Evolutionary conservation across 2,329 filamentous ascomycete species (phyloP).

Genomic region (Aspergillus fischeri): DNA sequence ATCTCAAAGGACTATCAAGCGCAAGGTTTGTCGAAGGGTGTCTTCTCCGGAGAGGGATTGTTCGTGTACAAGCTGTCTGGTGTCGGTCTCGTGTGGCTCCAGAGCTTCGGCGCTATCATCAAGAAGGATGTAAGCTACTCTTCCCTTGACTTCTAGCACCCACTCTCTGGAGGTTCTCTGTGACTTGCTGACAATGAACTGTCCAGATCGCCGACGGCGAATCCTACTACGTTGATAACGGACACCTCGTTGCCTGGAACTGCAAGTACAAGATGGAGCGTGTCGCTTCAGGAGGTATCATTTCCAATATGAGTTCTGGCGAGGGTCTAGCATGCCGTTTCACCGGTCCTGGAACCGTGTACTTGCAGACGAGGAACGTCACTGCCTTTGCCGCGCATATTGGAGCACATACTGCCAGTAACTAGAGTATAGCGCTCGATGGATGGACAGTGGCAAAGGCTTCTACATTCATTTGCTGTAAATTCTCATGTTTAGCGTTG

Average conservation of each 20-base stretch:
- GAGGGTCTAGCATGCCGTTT: constrained; percentile 96
- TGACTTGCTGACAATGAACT: background rate
- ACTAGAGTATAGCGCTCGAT: constrained; percentile 7
- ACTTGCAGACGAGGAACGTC: constrained; percentile 87
- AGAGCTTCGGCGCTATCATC: constrained; percentile 92
- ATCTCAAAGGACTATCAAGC: constrained; percentile 82
- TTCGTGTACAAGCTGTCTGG: constrained; percentile 87
- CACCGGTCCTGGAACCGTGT: constrained; percentile 82
- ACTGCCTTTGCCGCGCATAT: constrained; percentile 57
- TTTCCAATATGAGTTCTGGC: constrained; percentile 75
- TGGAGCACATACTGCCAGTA: constrained; percentile 35
- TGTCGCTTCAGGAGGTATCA: constrained; percentile 82
- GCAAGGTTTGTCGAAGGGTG: constrained; percentile 80
- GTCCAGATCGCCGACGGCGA: constrained; percentile 57
- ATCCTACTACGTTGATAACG: constrained; percentile 88
- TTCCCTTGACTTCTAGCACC: background rate
- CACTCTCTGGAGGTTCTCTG: background rate
- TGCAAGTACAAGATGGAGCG: constrained; percentile 89
- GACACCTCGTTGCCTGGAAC: constrained; percentile 94
- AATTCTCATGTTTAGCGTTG: background rate
- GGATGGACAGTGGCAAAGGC: background rate
- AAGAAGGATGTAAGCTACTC: constrained; percentile 73
- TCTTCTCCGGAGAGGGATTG: constrained; percentile 89
- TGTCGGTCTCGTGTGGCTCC: constrained; percentile 78
- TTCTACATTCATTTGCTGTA: background rate